Evolutionary conservation across 257 asterid species (phyloP), one percentile per base, ranked within the genome.

Genomic region (Capsicum chinense): DNA sequence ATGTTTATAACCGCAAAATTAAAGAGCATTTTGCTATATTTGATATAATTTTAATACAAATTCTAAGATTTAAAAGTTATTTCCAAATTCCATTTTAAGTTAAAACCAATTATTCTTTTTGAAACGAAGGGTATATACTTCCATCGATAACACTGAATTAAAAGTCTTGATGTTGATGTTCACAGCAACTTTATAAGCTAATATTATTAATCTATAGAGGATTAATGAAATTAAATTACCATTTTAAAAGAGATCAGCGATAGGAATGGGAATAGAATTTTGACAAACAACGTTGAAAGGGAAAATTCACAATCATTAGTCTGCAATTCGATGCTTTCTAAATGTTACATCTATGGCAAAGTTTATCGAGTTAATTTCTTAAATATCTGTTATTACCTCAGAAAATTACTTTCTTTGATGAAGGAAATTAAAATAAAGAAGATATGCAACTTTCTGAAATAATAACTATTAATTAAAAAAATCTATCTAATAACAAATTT

Each of bases 241-340:
- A 71, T 39, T 3, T 71, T 11, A 50, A 47, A 71, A 47, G 80
- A 47, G 58, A 66, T 66, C 5, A 66, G 13, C 12, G 47, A 33
- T 66, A 66, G 58, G 80, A 73, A 19, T 47, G n/a, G n/a, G 37
- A 47, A 73, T 50, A 50, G 59, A 48, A 73, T 73, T 73, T 73
- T 48, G 17, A 73, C 59, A n/a, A 71, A 68, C 76, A 68, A 68
- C 52, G 21, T 68, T 68, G 76, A 68, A 68, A 37, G 3, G 76
- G 14, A 0, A 67, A 69, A 14, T 39, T 39, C 3, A 15, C 15
- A 69, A 69, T 69, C 78, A 39, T 69, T 39, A 68, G 3, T 37
- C 52, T 37, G 52, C 17, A 68, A 14, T 73, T n/a, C 12, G 21
- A 50, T 50, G 35, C 62, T 50, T 12, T 44, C 44, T 39, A 39